These are phyloP conservation scores for Talaromyces islandicus DNA, from an alignment of 2,329 filamentous ascomycete species.

Conservation along the genomic window DNA sequence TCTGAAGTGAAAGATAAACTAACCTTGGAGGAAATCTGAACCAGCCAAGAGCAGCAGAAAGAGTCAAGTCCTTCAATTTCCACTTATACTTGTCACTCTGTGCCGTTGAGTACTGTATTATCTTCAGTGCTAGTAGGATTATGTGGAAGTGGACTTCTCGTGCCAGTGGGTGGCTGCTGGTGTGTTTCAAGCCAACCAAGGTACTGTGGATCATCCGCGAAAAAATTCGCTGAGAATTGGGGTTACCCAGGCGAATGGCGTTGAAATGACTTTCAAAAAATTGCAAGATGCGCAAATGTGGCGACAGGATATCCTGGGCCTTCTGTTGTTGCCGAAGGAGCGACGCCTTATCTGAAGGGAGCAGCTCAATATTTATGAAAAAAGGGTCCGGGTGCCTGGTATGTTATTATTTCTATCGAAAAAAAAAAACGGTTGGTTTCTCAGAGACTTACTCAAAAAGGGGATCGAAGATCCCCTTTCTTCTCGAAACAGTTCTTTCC, in stretches of 20 bases:
- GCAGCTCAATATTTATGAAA: constrained; percentile 84
- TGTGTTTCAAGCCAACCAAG: constrained; percentile 64
- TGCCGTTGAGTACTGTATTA: constrained; percentile 65
- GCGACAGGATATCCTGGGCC: constrained; percentile 76
- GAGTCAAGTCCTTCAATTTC: constrained; percentile 79
- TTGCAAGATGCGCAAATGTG: constrained; percentile 77
- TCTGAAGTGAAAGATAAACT: constrained; percentile 11
- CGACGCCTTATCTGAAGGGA: constrained; percentile 74
- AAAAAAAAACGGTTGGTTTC: neutral
- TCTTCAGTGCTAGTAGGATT: constrained; percentile 71
- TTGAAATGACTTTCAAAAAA: constrained; percentile 95
- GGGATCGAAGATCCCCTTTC: constrained; percentile 74
- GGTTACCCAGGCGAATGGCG: constrained; percentile 77
- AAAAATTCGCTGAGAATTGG: constrained; percentile 76
- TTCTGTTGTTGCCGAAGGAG: constrained; percentile 70
- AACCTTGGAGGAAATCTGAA: constrained; percentile 70
- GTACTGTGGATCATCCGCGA: constrained; percentile 74
- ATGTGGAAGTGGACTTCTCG: constrained; percentile 89
- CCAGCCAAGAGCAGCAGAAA: constrained; percentile 84
- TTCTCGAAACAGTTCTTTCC: constrained; percentile 74
- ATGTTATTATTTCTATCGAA: constrained; percentile 9
- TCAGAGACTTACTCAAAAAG: constrained; percentile 51
- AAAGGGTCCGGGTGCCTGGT: constrained; percentile 74
- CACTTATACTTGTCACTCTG: constrained; percentile 63
- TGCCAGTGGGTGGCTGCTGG: constrained; percentile 75